Evolutionary conservation across 345 rosid genomes (phyloP), one percentile per base, ranked within the genome.

Genomic region (Turnera subulata): DNA sequence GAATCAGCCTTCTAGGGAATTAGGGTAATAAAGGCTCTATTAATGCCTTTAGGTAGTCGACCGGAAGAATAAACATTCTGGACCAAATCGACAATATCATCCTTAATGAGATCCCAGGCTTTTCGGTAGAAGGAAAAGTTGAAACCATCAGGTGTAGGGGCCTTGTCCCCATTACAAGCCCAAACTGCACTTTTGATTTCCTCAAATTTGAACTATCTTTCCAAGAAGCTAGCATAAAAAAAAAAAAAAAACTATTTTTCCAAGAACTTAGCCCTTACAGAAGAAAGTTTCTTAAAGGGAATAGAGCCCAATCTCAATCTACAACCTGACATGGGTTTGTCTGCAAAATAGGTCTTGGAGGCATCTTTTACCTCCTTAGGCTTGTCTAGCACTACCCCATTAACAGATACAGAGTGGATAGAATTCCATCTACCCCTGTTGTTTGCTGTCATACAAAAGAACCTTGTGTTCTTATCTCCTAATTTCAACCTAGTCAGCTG

Each of bases 131-230:
- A 54, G 1, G n/a, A 8, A 14, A 54, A 37, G n/a, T 33, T 32
- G 16, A 54, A 54, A 1, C 25, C 58, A 11, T 54, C 58, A 6
- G 45, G 58, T 9, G 44, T 44, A 2, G 45, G 45, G 2, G 58
- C 45, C 24, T 37, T 54, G 8, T 17, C 5, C 2, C 45, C 10
- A 54, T 6, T 25, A 21, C 58, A 54, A 54, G 6, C 9, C 14
- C 14, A 6, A 1, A 54, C 23, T 5, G 45, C 16, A 2, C 1
- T 1, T 6, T 17, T 54, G 23, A 54, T 37, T 15, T 54, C 58
- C 8, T 54, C 45, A 1, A 4, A 1, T 6, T 3, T 54, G 24
- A 20, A 11, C 11, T n/a, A n/a, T 1, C 5, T 1, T 2, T 4
- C 6, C 15, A n/a, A n/a, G n/a, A n/a, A n/a, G n/a, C n/a, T n/a